Base-by-base conservation (phyloP, 2,329 filamentous ascomycete genomes). In the Neonectria hederae region DNA sequence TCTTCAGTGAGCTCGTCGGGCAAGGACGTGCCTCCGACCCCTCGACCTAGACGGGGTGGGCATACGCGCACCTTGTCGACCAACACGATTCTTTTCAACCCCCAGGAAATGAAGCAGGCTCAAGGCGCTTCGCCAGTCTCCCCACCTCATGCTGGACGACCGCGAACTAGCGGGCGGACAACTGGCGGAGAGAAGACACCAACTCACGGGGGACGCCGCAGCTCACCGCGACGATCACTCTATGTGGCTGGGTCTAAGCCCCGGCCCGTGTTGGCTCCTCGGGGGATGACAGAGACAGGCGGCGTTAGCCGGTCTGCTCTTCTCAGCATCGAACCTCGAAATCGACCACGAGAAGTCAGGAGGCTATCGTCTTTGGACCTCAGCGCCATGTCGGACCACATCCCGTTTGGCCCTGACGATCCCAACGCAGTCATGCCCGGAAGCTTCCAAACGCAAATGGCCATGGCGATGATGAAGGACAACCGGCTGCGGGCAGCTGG, bases 61-160 rank as follows among this genome's bases (percentile, higher is more conserved):
- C 94, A 97, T 72, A 86, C 81, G 59, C 90, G 94, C 40, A 94
- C 93, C 13, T 77, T 91, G 4, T 97, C 94, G 0, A 91, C 89
- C 21, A 93, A 90, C 70, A 97, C 94, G 0, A 94, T 97, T 58
- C 82, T 97, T 1, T 97, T 92, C 79, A 94, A 92, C 35, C 94
- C 94, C 0, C 81, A 88, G 32, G 81, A 84, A 26, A 67, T 72
- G 57, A 76, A 67, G 54, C 79, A 77, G 17, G 70, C 74, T 1
- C 73, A 76, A 11, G 82, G 78, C 65, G 80, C 81, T 8, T 81
- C 83, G 0, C 82, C 83, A 0, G 79, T 77, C 28, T 84, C 85
- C 3, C 80, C 82, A 13, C 74, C 77, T 9, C 76, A 74, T 40
- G 57, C 65, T 19, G 63, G 61, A 24, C 69, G 79, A 48, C 77